A percentile compares a stretch with the other conserved stretches of the same genome.
These are phyloP conservation scores for Pseudisothecium myosuroides DNA, from an alignment of 225 moss, liverwort and hornwort genomes.

Conservation along the genomic window DNA sequence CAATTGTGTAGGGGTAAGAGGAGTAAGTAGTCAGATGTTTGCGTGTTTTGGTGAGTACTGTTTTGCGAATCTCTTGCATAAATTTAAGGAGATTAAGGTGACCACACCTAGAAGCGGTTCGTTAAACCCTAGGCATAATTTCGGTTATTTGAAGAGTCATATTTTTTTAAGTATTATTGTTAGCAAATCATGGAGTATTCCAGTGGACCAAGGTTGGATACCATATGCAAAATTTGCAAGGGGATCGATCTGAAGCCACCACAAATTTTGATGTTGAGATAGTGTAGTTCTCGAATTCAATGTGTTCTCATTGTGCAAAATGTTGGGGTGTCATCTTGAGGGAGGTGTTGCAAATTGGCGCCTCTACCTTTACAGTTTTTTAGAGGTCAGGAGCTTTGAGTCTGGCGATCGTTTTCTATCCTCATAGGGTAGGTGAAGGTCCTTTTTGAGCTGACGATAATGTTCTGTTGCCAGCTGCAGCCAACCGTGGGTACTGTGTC, in stretches of 20 bases:
- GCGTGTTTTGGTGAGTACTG: not conserved
- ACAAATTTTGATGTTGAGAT: not conserved
- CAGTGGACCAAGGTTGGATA: not conserved
- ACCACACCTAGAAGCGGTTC: not conserved
- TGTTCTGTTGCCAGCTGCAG: not conserved
- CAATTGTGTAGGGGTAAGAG: not conserved
- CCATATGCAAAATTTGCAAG: not conserved
- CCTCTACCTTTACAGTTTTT: not conserved
- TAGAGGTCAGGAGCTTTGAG: not conserved
- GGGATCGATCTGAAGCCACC: not conserved
- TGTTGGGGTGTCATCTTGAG: not conserved
- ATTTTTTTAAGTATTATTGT: not conserved
- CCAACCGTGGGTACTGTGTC: not conserved
- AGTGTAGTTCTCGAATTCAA: not conserved
- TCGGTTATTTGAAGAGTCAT: not conserved
- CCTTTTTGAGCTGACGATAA: not conserved
- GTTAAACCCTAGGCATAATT: not conserved
- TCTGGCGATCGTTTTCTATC: not conserved
- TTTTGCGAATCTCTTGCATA: not conserved
- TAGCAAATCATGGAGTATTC: not conserved
- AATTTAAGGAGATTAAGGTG: not conserved
- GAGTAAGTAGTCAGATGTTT: not conserved
- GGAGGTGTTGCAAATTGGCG: not conserved
- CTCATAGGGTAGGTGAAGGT: not conserved
- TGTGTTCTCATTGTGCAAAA: not conserved